Evolutionary conservation across 164 flowering plant species (phyloP).

Genomic region (Tetracentron sinense): DNA sequence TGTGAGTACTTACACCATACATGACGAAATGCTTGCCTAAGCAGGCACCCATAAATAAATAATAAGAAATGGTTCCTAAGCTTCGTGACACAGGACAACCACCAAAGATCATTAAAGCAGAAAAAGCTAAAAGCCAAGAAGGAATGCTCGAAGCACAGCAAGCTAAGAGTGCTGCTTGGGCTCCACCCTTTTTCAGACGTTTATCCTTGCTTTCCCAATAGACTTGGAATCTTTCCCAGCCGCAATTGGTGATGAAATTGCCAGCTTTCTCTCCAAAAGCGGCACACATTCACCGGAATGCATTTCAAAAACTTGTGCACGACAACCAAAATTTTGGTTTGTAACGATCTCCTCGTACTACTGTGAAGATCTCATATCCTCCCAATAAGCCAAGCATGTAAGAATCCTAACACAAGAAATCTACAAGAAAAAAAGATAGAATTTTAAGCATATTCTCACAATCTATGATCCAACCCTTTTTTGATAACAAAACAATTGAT

Average conservation of each 20-base stretch:
- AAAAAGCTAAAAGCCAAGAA: constrained; percentile 15
- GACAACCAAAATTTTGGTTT: no score
- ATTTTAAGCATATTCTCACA: no score
- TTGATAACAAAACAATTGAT: no score
- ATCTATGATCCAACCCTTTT: no score
- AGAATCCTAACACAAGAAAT: constrained; percentile 7
- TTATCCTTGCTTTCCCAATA: not conserved
- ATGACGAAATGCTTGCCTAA: constrained; percentile 53
- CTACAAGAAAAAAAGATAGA: not conserved
- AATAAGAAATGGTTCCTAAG: constrained; percentile 14
- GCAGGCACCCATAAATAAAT: constrained; percentile 46
- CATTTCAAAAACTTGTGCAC: no score
- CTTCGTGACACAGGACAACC: constrained; percentile 39
- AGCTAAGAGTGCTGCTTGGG: constrained; percentile 38
- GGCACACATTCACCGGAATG: no score
- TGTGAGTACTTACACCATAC: constrained; percentile 39
- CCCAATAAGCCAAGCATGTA: constrained; percentile 27
- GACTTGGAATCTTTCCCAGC: not conserved
- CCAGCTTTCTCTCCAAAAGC: no score
- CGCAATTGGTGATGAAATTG: no score
- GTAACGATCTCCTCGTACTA: no score
- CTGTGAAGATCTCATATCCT: no score
- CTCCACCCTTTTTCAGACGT: constrained; percentile 33
- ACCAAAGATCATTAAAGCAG: constrained; percentile 22
- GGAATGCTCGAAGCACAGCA: constrained; percentile 19